phyloP scores from a whole-genome alignment of 1,139 yeast species.

The Taphrina betulina region DNA sequence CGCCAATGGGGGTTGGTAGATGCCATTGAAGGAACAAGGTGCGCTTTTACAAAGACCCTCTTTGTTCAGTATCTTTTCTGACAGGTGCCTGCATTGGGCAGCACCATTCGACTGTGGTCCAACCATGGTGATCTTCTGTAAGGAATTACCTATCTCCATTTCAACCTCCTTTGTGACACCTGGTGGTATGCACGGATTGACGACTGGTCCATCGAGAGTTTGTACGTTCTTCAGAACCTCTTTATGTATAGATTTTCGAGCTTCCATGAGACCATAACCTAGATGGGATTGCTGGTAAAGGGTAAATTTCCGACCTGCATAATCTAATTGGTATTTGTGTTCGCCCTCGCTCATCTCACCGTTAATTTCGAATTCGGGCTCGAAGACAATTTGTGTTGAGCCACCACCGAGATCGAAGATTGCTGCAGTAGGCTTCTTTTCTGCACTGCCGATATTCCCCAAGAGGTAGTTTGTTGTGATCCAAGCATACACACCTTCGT shows the following conservation, averaged over 20 bases:
- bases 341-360: conserved; percentile 62
- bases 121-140: conserved; percentile 59
- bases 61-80: conserved; percentile 80
- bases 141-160: conserved; percentile 36
- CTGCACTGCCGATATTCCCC: conserved; percentile 82
- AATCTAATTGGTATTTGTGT: conserved; percentile 73
- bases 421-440: conserved; percentile 72
- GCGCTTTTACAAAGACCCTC: conserved; percentile 67
- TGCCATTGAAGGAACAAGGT: conserved; percentile 96
- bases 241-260: conserved; percentile 75
- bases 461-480: conserved; percentile 88
- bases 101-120: conserved; percentile 69
- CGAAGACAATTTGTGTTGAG: conserved; percentile 95
- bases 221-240: conserved; percentile 54
- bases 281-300: conserved; percentile 92
- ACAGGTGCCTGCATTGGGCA: conserved; percentile 76
- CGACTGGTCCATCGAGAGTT: conserved; percentile 43
- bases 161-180: conserved; percentile 52
- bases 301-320: conserved; percentile 77
- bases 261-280: conserved; percentile 94
- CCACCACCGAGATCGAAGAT: conserved; percentile 99
- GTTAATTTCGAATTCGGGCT: conserved; percentile 62
- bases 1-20: conserved; percentile 88
- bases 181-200: conserved; percentile 87
- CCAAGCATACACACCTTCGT: conserved; percentile 99